Conservation (phyloP, 805 yeast species). For the Kurtzmaniella cleridarum region DNA sequence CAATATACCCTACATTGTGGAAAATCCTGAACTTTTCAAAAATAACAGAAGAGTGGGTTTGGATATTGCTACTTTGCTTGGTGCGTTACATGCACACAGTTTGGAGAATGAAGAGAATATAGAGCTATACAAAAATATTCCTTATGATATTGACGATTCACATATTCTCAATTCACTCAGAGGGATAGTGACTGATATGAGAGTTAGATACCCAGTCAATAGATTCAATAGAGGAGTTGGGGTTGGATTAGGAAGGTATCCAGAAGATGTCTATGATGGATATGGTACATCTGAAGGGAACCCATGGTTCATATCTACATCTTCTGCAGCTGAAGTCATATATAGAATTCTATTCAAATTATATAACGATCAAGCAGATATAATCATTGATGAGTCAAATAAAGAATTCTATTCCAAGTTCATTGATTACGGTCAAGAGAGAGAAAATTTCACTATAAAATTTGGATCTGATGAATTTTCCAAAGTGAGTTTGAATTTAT, state of each 20-base stretch:
- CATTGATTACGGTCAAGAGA: constrained; percentile 17
- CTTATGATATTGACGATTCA: constrained; percentile 57
- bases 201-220: constrained; percentile 72
- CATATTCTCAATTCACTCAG: constrained; percentile 58
- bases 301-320: constrained; percentile 87
- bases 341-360: constrained; percentile 49
- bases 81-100: constrained; percentile 43
- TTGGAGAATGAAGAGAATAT: constrained; percentile 24
- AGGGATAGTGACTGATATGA: constrained; percentile 63
- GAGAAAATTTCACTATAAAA: constrained; percentile 19
- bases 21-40: constrained; percentile 49
- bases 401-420: constrained; percentile 29
- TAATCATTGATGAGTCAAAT: constrained; percentile 32
- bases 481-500: constrained; percentile 39
- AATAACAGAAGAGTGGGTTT: constrained; percentile 58
- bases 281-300: constrained; percentile 69
- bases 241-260: constrained; percentile 83
- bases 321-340: constrained; percentile 60
- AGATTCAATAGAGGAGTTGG: constrained; percentile 35
- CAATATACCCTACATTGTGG: constrained; percentile 55
- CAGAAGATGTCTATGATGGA: constrained; percentile 88
- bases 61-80: constrained; percentile 71
- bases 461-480: constrained; percentile 41
- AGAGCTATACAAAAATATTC: constrained; percentile 34
- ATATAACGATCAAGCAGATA: constrained; percentile 33